phyloP scores from a whole-genome alignment of 768 basidiomycete genomes.

The Termitomyces sp. region DNA sequence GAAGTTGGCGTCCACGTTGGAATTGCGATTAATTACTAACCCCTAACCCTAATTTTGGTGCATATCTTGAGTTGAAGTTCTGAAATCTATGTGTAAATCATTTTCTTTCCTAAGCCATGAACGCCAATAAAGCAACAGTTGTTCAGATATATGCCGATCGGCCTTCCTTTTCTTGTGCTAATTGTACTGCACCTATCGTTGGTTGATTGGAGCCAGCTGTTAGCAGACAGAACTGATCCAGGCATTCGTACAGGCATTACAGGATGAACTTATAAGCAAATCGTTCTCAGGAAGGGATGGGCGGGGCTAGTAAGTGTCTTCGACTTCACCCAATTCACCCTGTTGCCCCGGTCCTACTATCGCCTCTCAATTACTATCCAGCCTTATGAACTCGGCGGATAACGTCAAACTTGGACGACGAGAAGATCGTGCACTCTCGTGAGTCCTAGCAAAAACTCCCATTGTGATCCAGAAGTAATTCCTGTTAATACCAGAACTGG shows the following conservation, averaged over 20 bases:
- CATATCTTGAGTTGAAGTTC: not conserved
- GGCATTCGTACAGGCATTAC: conserved; percentile 46
- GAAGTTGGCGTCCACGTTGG: conserved; percentile 4
- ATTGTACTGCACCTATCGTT: conserved; percentile 68
- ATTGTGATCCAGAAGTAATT: not conserved
- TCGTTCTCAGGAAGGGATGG: conserved; percentile 81
- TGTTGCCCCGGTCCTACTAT: not conserved
- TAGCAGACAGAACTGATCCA: not conserved
- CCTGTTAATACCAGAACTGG: conserved; percentile 49
- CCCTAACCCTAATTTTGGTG: conserved; percentile 19
- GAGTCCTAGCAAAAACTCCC: conserved; percentile 9
- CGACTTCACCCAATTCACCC: not conserved
- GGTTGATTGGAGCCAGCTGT: conserved; percentile 17
- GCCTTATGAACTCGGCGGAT: conserved; percentile 71
- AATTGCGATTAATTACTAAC: conserved; percentile 8
- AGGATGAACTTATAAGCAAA: conserved; percentile 84
- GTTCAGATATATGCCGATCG: conserved; percentile 57
- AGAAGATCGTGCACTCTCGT: conserved; percentile 75
- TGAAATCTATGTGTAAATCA: not conserved
- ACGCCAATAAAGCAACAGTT: conserved; percentile 33
- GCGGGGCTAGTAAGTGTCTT: conserved; percentile 61
- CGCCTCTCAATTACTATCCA: conserved; percentile 19
- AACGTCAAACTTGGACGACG: conserved; percentile 69
- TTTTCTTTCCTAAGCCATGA: not conserved
- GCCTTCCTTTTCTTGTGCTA: conserved; percentile 63